phyloP scores from a whole-genome alignment of 2,329 filamentous ascomycete genomes.

The Aspergillus pseudonomiae region DNA sequence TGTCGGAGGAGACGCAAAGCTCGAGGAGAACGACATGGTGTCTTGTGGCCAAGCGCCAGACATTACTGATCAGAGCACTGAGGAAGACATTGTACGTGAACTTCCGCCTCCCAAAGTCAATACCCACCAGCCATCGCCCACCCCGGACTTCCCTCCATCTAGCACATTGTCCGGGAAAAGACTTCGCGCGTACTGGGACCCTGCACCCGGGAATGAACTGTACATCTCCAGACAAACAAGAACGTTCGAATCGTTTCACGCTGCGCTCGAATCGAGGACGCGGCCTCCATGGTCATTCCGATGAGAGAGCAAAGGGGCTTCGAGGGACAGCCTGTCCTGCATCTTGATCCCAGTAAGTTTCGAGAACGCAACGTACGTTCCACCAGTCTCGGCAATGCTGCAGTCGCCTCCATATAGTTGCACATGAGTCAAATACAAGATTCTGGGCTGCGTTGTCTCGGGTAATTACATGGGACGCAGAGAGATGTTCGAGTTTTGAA shows the following conservation, averaged over 20 bases:
- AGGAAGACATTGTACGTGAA: not conserved
- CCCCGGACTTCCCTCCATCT: not conserved
- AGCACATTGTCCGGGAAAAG: not conserved
- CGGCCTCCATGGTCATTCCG: not conserved
- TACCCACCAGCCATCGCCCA: not conserved
- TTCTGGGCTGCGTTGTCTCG: conserved; percentile 12
- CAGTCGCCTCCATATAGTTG: not conserved
- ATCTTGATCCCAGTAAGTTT: not conserved
- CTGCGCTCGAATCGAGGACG: conserved; percentile 1
- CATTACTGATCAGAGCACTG: not conserved
- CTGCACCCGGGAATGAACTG: not conserved
- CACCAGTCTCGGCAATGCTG: not conserved
- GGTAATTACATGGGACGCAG: conserved; percentile 14
- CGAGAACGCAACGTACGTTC: not conserved
- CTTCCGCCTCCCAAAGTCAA: not conserved
- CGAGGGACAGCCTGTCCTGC: not conserved
- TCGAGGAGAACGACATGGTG: not conserved
- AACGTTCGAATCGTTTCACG: not conserved
- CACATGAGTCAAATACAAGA: conserved; percentile 3
- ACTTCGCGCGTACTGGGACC: not conserved
- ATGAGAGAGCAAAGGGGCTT: not conserved
- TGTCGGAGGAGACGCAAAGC: not conserved
- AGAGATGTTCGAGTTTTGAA: conserved; percentile 8
- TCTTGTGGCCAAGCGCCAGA: not conserved
- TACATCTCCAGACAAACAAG: not conserved